A percentile compares a stretch with the other conserved stretches of the same genome.
These are phyloP conservation scores for Penicillium verhagenii DNA, from an alignment of 495 filamentous ascomycete species.

Conservation along the genomic window DNA sequence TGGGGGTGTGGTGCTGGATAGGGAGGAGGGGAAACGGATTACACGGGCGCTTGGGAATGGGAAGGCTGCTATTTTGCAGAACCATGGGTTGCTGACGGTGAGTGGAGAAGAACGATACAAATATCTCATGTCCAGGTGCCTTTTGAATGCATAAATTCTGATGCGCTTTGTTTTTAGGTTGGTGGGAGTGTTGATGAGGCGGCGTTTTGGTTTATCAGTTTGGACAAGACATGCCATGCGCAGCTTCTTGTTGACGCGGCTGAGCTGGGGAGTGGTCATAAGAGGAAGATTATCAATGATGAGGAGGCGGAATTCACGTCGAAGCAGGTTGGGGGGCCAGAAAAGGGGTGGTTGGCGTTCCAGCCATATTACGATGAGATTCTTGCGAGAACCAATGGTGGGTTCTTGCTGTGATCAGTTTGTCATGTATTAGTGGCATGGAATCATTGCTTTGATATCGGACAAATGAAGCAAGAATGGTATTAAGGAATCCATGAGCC, in stretches of 20 bases:
- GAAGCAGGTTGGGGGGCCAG: constrained; percentile 8
- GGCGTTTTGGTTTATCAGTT: constrained; percentile 44
- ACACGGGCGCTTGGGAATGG: constrained; percentile 54
- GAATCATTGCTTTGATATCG: no score
- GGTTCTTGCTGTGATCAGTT: constrained; percentile 1
- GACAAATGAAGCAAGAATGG: neutral
- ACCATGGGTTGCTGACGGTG: constrained; percentile 59
- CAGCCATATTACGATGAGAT: constrained; percentile 16
- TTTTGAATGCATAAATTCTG: constrained; percentile 21
- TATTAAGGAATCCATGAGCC: no score
- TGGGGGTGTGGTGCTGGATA: constrained; percentile 50
- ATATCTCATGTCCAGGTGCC: no score
- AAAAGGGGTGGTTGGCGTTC: constrained; percentile 16
- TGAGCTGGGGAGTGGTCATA: constrained; percentile 35
- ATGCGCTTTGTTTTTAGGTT: neutral
- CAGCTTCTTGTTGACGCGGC: constrained; percentile 58
- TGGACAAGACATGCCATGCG: constrained; percentile 58
- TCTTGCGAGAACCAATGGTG: constrained; percentile 11
- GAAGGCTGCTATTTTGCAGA: constrained; percentile 52
- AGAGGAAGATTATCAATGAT: constrained; percentile 44
- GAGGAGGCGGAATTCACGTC: constrained; percentile 13
- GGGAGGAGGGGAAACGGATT: constrained; percentile 53
- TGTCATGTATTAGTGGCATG: no score
- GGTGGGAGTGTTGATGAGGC: constrained; percentile 4
- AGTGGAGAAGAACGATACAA: no score